Percentiles rank a stretch among this genome's conserved stretches.
Evolutionary conservation across 75 land plant species (phyloP).

Genomic region (Cunninghamia lanceolata): DNA sequence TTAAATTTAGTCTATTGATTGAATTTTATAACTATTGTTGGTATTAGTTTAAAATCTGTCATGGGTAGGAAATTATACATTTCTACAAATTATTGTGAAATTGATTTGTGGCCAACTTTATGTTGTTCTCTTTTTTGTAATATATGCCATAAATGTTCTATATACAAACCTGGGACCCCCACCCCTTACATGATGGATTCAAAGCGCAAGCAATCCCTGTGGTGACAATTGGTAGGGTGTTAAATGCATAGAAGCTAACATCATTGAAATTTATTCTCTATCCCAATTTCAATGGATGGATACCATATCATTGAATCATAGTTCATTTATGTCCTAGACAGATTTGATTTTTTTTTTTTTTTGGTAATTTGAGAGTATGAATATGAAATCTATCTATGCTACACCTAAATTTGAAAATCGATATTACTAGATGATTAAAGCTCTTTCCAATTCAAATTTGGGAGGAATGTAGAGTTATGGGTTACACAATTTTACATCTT

Average conservation of each 20-base stretch:
- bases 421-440: background rate
- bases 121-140: slow-evolving; percentile 18
- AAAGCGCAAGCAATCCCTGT: slow-evolving; percentile 68
- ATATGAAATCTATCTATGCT: background rate
- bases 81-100: background rate
- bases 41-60: background rate
- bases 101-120: background rate
- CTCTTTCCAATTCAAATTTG: too few relatives aligned
- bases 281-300: background rate
- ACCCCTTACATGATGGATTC: slow-evolving; percentile 58
- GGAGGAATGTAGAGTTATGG: too few relatives aligned
- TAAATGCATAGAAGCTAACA: slow-evolving; percentile 51
- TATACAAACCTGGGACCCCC: slow-evolving; percentile 48
- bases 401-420: background rate
- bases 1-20: too few relatives aligned
- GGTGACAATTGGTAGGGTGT: slow-evolving; percentile 68
- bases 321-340: background rate
- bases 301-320: background rate
- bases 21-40: too few relatives aligned
- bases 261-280: slow-evolving; percentile 55
- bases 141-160: slow-evolving; percentile 53
- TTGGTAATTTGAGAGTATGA: background rate
- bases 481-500: too few relatives aligned
- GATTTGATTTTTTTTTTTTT: background rate
- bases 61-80: background rate